Percentiles rank a stretch among this genome's conserved stretches.
Conservation (phyloP, 441 rosid genomes). For the Pelargonium fulgidum region DNA sequence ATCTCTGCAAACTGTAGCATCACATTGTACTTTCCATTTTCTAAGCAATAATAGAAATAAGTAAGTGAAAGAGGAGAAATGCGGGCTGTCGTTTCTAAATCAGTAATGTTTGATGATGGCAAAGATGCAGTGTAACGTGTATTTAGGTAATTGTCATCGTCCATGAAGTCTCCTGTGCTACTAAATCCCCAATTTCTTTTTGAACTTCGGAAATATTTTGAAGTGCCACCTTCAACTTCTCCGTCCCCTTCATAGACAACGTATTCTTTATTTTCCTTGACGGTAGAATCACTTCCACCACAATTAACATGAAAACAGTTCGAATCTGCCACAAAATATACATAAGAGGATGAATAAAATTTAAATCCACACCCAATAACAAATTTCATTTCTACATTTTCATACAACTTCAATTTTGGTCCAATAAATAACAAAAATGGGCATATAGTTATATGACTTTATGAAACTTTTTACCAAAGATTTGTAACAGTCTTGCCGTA, state of each 20-base stretch:
- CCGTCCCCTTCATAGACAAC: slow-evolving; percentile 35
- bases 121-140: slow-evolving; percentile 16
- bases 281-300: slow-evolving; percentile 20
- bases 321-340: slow-evolving; percentile 17
- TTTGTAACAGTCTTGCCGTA: too few relatives aligned
- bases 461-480: too few relatives aligned
- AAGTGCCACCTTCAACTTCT: slow-evolving; percentile 28
- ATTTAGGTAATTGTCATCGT: slow-evolving; percentile 23
- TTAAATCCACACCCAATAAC: too few relatives aligned
- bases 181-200: slow-evolving; percentile 47
- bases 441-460: too few relatives aligned
- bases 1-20: slow-evolving; percentile 52
- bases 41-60: slow-evolving; percentile 54
- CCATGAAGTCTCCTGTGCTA: slow-evolving; percentile 44
- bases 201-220: slow-evolving; percentile 28
- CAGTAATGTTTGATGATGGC: slow-evolving; percentile 17
- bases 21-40: slow-evolving; percentile 48
- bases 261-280: slow-evolving; percentile 4
- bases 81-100: slow-evolving; percentile 45
- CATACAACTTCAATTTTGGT: too few relatives aligned
- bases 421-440: too few relatives aligned
- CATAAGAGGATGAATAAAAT: neutral
- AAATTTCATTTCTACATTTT: too few relatives aligned
- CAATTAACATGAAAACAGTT: slow-evolving; percentile 21
- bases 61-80: slow-evolving; percentile 53